phyloP scores from a whole-genome alignment of 345 rosid species.

The Eucalyptus erythrocorys region DNA sequence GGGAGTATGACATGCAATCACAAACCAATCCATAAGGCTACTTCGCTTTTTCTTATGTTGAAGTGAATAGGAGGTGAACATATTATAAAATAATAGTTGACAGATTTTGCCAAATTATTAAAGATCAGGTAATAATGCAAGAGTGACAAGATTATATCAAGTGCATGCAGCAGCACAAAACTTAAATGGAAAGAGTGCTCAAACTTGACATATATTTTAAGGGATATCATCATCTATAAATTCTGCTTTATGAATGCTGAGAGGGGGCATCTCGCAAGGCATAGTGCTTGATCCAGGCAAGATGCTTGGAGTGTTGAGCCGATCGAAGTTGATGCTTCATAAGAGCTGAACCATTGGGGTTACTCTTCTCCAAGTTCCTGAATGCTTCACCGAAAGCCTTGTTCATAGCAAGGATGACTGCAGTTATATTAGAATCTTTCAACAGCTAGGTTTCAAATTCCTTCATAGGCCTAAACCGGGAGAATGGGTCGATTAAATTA shows the following conservation, averaged over 20 bases:
- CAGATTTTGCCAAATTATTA: no score
- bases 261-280: constrained; percentile 26
- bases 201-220: no score
- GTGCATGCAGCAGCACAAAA: no score
- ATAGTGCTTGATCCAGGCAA: constrained; percentile 11
- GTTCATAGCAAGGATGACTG: constrained; percentile 8
- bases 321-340: constrained; percentile 21
- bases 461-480: constrained; percentile 55
- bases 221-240: constrained; percentile 67
- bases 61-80: no score
- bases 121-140: no score
- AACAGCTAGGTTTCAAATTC: constrained; percentile 30
- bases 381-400: constrained; percentile 47
- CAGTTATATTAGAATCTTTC: constrained; percentile 27
- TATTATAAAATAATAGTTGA: no score
- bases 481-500: constrained; percentile 29
- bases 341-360: constrained; percentile 40
- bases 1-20: no score
- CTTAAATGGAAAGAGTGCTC: no score
- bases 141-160: no score
- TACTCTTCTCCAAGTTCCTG: constrained; percentile 38
- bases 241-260: constrained; percentile 61
- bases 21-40: no score
- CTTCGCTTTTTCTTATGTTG: no score
- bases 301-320: background rate